Percentiles rank a stretch among this genome's conserved stretches.
These are phyloP conservation scores for Hanseniaspora meyeri DNA, from an alignment of 805 yeast genomes.

Conservation along the genomic window DNA sequence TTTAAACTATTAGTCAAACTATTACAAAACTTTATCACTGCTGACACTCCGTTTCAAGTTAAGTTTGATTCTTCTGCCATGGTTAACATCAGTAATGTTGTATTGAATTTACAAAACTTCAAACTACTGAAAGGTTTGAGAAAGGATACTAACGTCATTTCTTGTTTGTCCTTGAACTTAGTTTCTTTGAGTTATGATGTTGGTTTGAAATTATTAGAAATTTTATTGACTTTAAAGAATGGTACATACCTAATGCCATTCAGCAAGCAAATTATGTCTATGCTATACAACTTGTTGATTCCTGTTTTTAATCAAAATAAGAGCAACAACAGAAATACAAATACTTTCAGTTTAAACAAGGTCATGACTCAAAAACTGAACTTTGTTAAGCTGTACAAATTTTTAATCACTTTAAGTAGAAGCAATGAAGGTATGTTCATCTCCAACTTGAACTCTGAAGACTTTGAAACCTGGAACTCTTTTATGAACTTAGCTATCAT, in stretches of 20 bases:
- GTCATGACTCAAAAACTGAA: constrained; percentile 17
- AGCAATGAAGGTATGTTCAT: constrained; percentile 16
- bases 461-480: constrained; percentile 41
- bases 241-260: constrained; percentile 4
- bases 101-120: constrained; percentile 43
- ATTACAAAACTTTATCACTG: constrained; percentile 35
- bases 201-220: constrained; percentile 18
- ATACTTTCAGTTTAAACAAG: constrained; percentile 17
- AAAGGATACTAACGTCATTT: constrained; percentile 35
- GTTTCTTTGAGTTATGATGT: constrained; percentile 31
- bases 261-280: neutral
- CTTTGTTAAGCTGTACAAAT: constrained; percentile 4
- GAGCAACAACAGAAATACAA: neutral
- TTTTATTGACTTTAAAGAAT: neutral
- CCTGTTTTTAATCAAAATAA: constrained; percentile 9
- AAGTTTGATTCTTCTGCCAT: constrained; percentile 53
- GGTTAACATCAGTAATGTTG: constrained; percentile 39
- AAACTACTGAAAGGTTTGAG: constrained; percentile 46
- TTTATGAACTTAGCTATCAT: constrained; percentile 46
- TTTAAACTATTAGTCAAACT: constrained; percentile 36
- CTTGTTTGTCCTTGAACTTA: constrained; percentile 32
- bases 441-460: constrained; percentile 26
- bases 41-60: constrained; percentile 44
- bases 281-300: constrained; percentile 7
- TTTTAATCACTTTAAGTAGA: constrained; percentile 11